Conservation (phyloP, 257 asterid genomes). For the Solanum neorickii region DNA sequence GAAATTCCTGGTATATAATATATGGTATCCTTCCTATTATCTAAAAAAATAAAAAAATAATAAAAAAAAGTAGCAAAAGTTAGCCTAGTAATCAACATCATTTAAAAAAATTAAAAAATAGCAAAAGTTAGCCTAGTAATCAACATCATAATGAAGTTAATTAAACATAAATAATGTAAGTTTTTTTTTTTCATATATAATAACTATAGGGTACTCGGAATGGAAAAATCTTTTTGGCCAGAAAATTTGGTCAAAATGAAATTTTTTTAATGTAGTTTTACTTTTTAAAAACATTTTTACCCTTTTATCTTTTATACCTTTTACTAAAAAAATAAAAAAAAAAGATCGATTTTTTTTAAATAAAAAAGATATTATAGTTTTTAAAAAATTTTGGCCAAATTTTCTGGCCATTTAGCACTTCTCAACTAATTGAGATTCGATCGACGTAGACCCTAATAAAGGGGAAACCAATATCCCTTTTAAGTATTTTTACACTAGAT, state of each 20-base stretch:
- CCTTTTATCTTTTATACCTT: too few relatives aligned
- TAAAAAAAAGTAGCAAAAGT: background rate
- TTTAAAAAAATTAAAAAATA: too few relatives aligned
- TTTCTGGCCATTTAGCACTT: too few relatives aligned
- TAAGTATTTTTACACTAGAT: too few relatives aligned
- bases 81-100: background rate
- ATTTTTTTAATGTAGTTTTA: too few relatives aligned
- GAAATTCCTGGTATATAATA: slow-evolving; percentile 42
- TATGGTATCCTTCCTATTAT: slow-evolving; percentile 22
- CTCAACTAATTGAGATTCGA: background rate
- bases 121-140: background rate
- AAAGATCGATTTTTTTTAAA: too few relatives aligned
- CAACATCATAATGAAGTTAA: background rate
- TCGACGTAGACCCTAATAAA: background rate
- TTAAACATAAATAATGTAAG: background rate
- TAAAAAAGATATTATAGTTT: too few relatives aligned
- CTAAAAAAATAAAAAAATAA: background rate
- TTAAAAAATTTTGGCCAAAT: too few relatives aligned
- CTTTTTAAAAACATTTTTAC: too few relatives aligned
- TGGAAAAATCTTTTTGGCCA: too few relatives aligned
- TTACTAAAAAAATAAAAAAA: too few relatives aligned
- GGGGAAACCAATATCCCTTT: background rate
- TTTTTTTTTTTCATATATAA: background rate
- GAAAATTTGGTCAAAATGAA: too few relatives aligned
- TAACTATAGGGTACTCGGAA: background rate